Conservation (phyloP, 495 filamentous ascomycete genomes). For the Glonium stellatum region DNA sequence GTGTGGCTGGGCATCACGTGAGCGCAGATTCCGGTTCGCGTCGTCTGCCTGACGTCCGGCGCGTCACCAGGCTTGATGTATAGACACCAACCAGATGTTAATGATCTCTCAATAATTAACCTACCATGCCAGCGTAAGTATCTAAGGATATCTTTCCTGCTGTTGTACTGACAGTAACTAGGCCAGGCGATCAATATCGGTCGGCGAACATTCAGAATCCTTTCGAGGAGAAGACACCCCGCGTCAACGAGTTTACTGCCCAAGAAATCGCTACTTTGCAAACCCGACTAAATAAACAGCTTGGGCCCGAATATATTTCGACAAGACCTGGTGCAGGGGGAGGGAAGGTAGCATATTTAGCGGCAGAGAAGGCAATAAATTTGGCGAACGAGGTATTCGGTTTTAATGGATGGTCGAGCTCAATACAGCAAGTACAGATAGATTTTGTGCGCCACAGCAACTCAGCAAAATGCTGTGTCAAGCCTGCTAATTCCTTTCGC, state of each 20-base stretch:
- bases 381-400: slow-evolving; percentile 97
- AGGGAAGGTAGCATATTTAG: slow-evolving; percentile 81
- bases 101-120: not conserved
- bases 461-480: not conserved
- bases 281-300: slow-evolving; percentile 75
- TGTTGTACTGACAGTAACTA: slow-evolving; percentile 32
- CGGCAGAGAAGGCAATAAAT: slow-evolving; percentile 87
- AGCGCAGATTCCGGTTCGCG: not conserved
- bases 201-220: slow-evolving; percentile 54
- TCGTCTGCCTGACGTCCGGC: not conserved
- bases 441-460: slow-evolving; percentile 61
- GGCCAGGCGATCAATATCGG: slow-evolving; percentile 70
- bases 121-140: not conserved
- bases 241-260: slow-evolving; percentile 76
- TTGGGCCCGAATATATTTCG: slow-evolving; percentile 96
- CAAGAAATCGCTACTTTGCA: slow-evolving; percentile 83
- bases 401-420: slow-evolving; percentile 96
- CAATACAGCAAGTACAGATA: slow-evolving; percentile 79
- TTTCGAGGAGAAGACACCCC: slow-evolving; percentile 62
- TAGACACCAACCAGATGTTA: not conserved
- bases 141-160: not conserved
- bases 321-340: slow-evolving; percentile 71
- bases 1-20: not conserved
- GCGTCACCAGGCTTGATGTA: not conserved
- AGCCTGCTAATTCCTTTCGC: slow-evolving; percentile 7